Conservation (phyloP, 2,329 filamentous ascomycete species). For the Fusarium virguliforme region DNA sequence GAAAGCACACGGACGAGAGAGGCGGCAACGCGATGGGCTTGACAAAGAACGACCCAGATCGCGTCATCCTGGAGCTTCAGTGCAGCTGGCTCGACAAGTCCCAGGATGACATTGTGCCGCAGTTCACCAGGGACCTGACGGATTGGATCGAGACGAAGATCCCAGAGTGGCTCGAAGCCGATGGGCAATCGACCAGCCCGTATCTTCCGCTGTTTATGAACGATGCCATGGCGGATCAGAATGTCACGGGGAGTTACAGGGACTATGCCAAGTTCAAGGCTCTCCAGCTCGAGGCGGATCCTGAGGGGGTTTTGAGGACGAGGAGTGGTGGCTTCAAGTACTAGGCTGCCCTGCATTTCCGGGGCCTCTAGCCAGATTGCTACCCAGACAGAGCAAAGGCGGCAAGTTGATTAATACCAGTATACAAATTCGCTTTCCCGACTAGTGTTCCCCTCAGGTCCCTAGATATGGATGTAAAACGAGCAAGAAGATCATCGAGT, state of each 20-base stretch:
- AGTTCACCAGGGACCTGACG: slow-evolving; percentile 24
- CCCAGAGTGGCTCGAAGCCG: slow-evolving; percentile 5
- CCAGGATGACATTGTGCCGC: slow-evolving; percentile 2
- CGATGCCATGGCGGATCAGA: slow-evolving; percentile 15
- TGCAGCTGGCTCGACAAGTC: slow-evolving; percentile 30
- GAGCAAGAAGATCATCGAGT: no score
- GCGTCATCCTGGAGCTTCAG: slow-evolving; percentile 25
- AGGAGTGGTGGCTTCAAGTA: slow-evolving; percentile 15
- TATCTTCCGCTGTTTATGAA: slow-evolving; percentile 17
- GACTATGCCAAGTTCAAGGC: slow-evolving; percentile 14
- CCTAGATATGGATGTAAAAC: no score
- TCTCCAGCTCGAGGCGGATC: slow-evolving; percentile 5
- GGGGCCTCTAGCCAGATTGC: no score
- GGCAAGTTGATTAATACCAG: no score
- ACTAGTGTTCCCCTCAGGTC: no score
- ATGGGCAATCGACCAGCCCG: background rate
- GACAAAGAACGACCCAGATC: background rate
- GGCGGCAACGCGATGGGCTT: slow-evolving; percentile 35
- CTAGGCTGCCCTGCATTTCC: background rate
- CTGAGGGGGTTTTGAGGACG: slow-evolving; percentile 4
- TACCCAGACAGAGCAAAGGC: background rate
- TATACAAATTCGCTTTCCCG: no score
- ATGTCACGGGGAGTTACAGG: slow-evolving; percentile 9
- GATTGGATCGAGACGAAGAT: slow-evolving; percentile 19
- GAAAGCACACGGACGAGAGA: slow-evolving; percentile 16